phyloP scores from a whole-genome alignment of 2,329 filamentous ascomycete genomes.

The Ceratocystis huliohia region DNA sequence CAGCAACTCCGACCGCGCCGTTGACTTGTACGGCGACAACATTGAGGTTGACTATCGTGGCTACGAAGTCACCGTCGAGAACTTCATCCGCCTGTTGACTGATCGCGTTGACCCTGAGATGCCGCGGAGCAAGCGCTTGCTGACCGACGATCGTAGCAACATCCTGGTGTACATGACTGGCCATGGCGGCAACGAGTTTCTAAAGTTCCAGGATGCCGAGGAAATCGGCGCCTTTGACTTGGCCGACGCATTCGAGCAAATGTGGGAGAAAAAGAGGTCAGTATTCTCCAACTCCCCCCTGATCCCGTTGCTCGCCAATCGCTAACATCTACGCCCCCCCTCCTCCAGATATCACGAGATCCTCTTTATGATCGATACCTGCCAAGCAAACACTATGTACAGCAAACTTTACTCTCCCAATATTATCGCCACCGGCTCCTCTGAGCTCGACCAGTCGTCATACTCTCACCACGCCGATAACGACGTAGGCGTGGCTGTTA shows the following conservation, averaged over 20 bases:
- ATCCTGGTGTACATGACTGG: slow-evolving; percentile 99
- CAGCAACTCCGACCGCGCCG: slow-evolving; percentile 89
- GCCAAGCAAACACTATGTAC: slow-evolving; percentile 99
- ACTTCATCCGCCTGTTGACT: slow-evolving; percentile 90
- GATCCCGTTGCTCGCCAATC: no score
- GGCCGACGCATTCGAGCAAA: slow-evolving; percentile 94
- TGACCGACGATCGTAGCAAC: slow-evolving; percentile 92
- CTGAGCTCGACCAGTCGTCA: slow-evolving; percentile 86
- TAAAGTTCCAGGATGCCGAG: slow-evolving; percentile 97
- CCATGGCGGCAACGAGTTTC: slow-evolving; percentile 91
- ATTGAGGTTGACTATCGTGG: slow-evolving; percentile 98
- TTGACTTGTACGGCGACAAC: slow-evolving; percentile 95
- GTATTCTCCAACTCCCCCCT: slow-evolving; percentile 13
- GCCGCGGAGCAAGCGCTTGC: slow-evolving; percentile 80
- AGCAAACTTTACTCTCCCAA: slow-evolving; percentile 96
- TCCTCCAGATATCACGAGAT: slow-evolving; percentile 72
- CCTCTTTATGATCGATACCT: slow-evolving; percentile 99
- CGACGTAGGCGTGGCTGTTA: slow-evolving; percentile 94
- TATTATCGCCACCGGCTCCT: slow-evolving; percentile 95
- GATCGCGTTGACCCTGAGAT: slow-evolving; percentile 91
- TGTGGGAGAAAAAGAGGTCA: slow-evolving; percentile 99
- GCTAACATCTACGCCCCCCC: neutral
- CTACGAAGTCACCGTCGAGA: slow-evolving; percentile 97
- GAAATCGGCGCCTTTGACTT: slow-evolving; percentile 95
- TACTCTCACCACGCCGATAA: slow-evolving; percentile 98